A percentile compares a stretch with the other conserved stretches of the same genome.
Evolutionary conservation across 2,329 filamentous ascomycete genomes (phyloP).

Genomic region (Pseudogymnoascus destructans): DNA sequence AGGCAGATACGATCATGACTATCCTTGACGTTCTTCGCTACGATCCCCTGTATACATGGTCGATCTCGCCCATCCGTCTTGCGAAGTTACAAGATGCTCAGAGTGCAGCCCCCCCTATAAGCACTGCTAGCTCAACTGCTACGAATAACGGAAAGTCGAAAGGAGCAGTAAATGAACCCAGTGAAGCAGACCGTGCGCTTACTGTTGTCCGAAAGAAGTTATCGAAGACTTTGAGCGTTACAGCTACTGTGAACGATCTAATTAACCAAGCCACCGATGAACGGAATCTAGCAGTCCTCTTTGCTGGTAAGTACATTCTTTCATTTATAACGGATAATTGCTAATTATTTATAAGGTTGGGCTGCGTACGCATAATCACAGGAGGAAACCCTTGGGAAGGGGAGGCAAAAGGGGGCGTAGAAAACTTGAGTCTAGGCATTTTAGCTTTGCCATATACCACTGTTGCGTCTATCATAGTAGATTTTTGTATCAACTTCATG

Average conservation of each 20-base stretch:
- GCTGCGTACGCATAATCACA: slow-evolving; percentile 33
- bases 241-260: slow-evolving; percentile 89
- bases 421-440: background rate
- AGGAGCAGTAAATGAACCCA: slow-evolving; percentile 42
- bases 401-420: background rate
- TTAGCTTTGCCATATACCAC: slow-evolving; percentile 6
- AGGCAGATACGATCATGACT: slow-evolving; percentile 96
- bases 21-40: slow-evolving; percentile 96
- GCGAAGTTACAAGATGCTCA: slow-evolving; percentile 52
- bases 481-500: background rate
- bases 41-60: slow-evolving; percentile 94
- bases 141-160: slow-evolving; percentile 25
- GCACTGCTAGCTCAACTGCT: slow-evolving; percentile 18
- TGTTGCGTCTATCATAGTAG: background rate
- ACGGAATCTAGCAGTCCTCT: slow-evolving; percentile 79
- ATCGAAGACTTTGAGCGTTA: slow-evolving; percentile 83
- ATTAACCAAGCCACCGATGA: slow-evolving; percentile 95
- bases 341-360: slow-evolving; percentile 30
- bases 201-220: slow-evolving; percentile 94
- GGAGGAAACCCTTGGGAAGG: background rate
- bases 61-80: slow-evolving; percentile 58
- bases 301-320: slow-evolving; percentile 37
- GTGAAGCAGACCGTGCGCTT: slow-evolving; percentile 82
- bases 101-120: slow-evolving; percentile 27
- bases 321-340: background rate